Evolutionary conservation across 192 early-diverging fungal species (phyloP), one percentile per base, ranked within the genome.

Genomic region (Coemansia sp.): DNA sequence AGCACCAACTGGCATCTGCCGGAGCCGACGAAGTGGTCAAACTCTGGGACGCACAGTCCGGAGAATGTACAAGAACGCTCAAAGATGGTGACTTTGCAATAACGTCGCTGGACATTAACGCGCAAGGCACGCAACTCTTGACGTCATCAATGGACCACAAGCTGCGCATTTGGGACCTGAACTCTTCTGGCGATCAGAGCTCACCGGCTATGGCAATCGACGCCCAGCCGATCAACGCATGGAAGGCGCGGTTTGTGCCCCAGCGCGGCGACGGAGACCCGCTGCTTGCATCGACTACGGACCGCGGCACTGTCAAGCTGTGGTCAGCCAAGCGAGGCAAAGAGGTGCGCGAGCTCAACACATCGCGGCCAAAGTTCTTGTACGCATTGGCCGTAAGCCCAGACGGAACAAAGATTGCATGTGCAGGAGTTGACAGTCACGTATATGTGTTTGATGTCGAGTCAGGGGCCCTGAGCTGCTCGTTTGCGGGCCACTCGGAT

Each of bases 61-160:
- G 78, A 25, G 73, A 80, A 34, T 65, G 68, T 46, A 55, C 51
- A 20, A 54, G 40, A 0, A 17, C 36, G 51, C 57, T 80, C 3
- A 67, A 68, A 53, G 68, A 63, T 47, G 55, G 73, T 57, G 63
- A 75, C 58, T 68, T 68, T 46, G 78, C 78, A 2, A 68, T 80
- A 8, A 80, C 78, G 8, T 80, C 78, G 14, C 66, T 80, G 0
- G 78, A 80, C 17, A 54, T 74, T 11, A 66, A 75, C 61, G 54
- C 61, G 9, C 68, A 71, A 26, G 78, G 78, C 1, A 68, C 64
- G 10, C 68, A 64, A 24, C 58, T 56, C 15, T 58, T 80, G 61
- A 74, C 78, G n/a, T 68, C 78, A 23, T 75, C 71, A 5, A 80
- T 80, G 78, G 78, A 80, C 69, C 70, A 71, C 62, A 74, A 64